Percentiles rank a stretch among this genome's conserved stretches.
phyloP scores from a whole-genome alignment of 2,329 filamentous ascomycete species.

The Colletotrichum tropicicola region DNA sequence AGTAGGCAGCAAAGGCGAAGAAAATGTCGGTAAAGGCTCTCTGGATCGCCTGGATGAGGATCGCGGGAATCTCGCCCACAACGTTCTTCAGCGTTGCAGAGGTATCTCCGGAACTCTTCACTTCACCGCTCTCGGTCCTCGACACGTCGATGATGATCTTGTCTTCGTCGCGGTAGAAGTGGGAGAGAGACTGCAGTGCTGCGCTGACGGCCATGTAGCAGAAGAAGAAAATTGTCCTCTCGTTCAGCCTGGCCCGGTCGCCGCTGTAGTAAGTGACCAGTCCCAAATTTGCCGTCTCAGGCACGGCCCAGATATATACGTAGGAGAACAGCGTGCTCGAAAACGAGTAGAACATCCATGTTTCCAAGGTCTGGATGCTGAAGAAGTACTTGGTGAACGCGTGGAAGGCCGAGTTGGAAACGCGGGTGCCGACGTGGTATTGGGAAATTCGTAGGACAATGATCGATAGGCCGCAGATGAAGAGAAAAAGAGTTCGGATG shows the following conservation, averaged over 20 bases:
- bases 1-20: conserved; percentile 67
- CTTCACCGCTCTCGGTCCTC: conserved; percentile 34
- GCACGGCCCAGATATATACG: conserved; percentile 79
- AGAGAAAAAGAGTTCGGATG: conserved; percentile 78
- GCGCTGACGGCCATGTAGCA: conserved; percentile 76
- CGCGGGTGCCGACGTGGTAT: conserved; percentile 79
- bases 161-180: conserved; percentile 80
- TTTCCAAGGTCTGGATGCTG: conserved; percentile 71
- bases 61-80: conserved; percentile 46
- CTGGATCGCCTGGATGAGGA: conserved; percentile 48
- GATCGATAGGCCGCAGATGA: conserved; percentile 78
- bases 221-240: conserved; percentile 84
- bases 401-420: conserved; percentile 73
- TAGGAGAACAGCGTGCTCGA: conserved; percentile 85
- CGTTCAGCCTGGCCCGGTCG: conserved; percentile 83
- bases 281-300: conserved; percentile 68
- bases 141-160: conserved; percentile 61
- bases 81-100: conserved; percentile 44
- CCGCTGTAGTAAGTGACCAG: conserved; percentile 78
- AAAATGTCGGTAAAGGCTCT: conserved; percentile 50
- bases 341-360: conserved; percentile 77
- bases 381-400: conserved; percentile 68
- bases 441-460: conserved; percentile 88
- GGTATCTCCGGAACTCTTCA: conserved; percentile 15
- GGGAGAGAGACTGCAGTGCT: conserved; percentile 72